A percentile compares a stretch with the other conserved stretches of the same genome.
phyloP scores from a whole-genome alignment of 305 asterid species.

The Fraxinus sp. region DNA sequence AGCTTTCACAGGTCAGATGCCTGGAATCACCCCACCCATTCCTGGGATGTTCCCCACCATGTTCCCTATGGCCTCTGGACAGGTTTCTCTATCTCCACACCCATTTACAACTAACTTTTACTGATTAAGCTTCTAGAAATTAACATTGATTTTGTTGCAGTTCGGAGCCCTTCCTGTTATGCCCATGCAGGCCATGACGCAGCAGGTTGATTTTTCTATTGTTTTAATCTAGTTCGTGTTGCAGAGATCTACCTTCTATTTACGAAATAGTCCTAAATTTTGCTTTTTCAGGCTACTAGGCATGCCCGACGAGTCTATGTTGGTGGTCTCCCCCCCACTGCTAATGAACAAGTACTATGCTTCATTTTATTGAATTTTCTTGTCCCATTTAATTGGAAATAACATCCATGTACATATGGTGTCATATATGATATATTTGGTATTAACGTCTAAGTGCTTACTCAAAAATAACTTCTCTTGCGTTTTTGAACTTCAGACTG shows the following conservation, averaged over 20 bases:
- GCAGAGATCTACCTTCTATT: background rate
- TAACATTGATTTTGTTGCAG: slow-evolving; percentile 44
- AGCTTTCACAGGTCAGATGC: slow-evolving; percentile 67
- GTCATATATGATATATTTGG: background rate
- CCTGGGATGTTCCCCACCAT: slow-evolving; percentile 83
- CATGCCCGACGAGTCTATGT: slow-evolving; percentile 98
- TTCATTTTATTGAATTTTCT: slow-evolving; percentile 1
- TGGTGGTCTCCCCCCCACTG: slow-evolving; percentile 94
- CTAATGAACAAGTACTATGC: slow-evolving; percentile 81
- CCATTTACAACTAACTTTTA: background rate
- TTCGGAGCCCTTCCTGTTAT: slow-evolving; percentile 69
- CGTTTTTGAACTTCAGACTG: background rate
- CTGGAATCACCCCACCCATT: slow-evolving; percentile 60
- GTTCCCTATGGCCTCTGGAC: slow-evolving; percentile 73
- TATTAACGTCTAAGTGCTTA: background rate
- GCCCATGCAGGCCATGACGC: slow-evolving; percentile 99
- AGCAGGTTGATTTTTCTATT: slow-evolving; percentile 62
- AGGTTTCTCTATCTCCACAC: slow-evolving; percentile 42
- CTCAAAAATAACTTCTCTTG: background rate
- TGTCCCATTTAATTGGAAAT: background rate
- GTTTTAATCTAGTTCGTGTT: slow-evolving; percentile 5
- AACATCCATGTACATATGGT: background rate
- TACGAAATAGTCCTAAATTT: slow-evolving; percentile 7
- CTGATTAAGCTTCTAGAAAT: slow-evolving; percentile 10
- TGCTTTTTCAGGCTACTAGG: slow-evolving; percentile 75